Conservation (phyloP, 805 yeast genomes). For the Lipomyces kockii region DNA sequence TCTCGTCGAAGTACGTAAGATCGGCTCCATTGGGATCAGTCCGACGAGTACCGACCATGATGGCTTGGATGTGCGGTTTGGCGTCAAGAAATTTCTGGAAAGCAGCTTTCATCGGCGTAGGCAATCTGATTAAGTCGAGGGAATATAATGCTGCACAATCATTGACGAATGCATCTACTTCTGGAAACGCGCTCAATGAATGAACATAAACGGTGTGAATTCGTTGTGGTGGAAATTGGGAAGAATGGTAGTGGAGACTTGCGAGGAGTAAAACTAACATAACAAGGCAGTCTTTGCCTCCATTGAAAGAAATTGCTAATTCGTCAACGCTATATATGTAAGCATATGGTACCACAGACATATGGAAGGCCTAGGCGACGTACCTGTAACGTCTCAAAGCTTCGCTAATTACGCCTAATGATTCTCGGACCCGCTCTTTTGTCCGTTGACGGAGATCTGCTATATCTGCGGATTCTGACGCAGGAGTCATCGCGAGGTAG, state of each 20-base stretch:
- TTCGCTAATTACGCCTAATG: slow-evolving; percentile 41
- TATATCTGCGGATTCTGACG: slow-evolving; percentile 12
- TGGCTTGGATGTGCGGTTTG: slow-evolving; percentile 64
- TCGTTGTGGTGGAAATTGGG: slow-evolving; percentile 39
- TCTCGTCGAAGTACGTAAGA: slow-evolving; percentile 64
- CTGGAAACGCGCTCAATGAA: slow-evolving; percentile 71
- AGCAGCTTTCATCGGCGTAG: slow-evolving; percentile 64
- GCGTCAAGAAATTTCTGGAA: slow-evolving; percentile 62
- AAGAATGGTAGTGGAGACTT: slow-evolving; percentile 46
- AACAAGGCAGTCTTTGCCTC: slow-evolving; percentile 96
- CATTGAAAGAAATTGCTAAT: slow-evolving; percentile 84
- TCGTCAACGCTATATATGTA: slow-evolving; percentile 46
- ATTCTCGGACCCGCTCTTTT: slow-evolving; percentile 38
- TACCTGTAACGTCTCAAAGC: slow-evolving; percentile 40
- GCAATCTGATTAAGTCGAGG: slow-evolving; percentile 52
- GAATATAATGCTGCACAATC: slow-evolving; percentile 59
- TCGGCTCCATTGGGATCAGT: slow-evolving; percentile 81
- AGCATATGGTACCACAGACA: background rate
- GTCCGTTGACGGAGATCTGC: slow-evolving; percentile 28
- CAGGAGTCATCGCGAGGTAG: slow-evolving; percentile 11
- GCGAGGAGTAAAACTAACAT: slow-evolving; percentile 78
- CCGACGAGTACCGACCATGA: slow-evolving; percentile 84
- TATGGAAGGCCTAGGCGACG: slow-evolving; percentile 3
- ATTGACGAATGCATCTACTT: slow-evolving; percentile 68
- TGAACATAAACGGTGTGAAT: slow-evolving; percentile 74